Evolutionary conservation across 2,329 filamentous ascomycete species (phyloP), one percentile per base, ranked within the genome.

Genomic region (Microsporum canis): DNA sequence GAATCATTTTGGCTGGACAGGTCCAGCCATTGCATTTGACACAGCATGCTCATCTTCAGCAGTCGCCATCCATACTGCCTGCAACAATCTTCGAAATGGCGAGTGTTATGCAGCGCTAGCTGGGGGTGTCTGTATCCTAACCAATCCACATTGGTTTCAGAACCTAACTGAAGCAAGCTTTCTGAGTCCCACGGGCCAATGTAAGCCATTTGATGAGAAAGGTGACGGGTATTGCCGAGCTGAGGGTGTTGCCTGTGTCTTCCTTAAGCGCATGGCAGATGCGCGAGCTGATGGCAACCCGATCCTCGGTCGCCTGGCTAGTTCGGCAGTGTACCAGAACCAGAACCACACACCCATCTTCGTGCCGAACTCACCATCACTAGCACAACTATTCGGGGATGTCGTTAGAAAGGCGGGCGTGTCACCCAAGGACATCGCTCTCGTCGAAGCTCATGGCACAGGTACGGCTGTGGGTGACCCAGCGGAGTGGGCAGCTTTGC

Each of bases 221-320:
- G 89, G 89, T 2, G 88, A 91, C 73, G 89, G 89, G 1, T 92
- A 94, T 74, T 92, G 88, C 75, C 85, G 89, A 70, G 88, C 84
- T 60, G 89, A 94, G 66, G 85, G 83, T 23, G 87, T 88, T 63
- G 88, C 85, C 1, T 86, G 86, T 0, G 80, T 94, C 57, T 80
- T 94, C 27, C 34, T 10, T 5, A 36, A 36, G 10, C 34, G 34
- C 34, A 36, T 38, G 90, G 88, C 5, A 5, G 34, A 36, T 10
- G 34, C 34, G 34, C 34, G n/a, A 43, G 63, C 66, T 17, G 74
- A 76, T 51, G 70, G 71, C 10, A 75, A 79, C 65, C 66, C 68
- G 0, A 75, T 80, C 39, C 70, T 72, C 1, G 73, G 72, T 4
- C 68, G 79, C 4, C 75, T 78, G 38, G 66, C 69, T 17, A 71